Evolutionary conservation across 306 rosid species (phyloP), one percentile per base, ranked within the genome.

Genomic region (Betula pendula): DNA sequence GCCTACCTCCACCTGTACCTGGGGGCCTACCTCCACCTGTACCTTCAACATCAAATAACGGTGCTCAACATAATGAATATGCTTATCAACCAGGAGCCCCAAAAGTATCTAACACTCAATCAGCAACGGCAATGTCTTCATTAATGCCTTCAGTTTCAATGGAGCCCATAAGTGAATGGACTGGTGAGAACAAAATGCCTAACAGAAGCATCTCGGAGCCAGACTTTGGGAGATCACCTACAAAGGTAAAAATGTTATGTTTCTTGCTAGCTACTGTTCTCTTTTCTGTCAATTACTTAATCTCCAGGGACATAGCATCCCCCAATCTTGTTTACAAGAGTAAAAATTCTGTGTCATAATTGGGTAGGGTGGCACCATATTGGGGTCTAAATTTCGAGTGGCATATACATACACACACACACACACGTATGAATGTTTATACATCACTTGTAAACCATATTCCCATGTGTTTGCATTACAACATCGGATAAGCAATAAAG

Each of bases 181-280:
- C 90, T 19, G 78, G 82, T 73, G 91, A 84, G 76, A 82, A 85
- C 82, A 89, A 56, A 60, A 83, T 69, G 83, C 89, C 77, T 78
- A 91, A 82, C 77, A 90, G 97, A 88, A 94, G 98, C 85, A 88
- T 92, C 80, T 94, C 98, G 24, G 98, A 94, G 87, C 96, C 97
- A 49, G 97, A 85, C 73, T 78, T 94, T 80, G 92, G 97, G 75
- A 87, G 98, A 82, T 77, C 43, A 78, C 95, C 94, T 33, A 84
- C 86, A 81, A 91, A 91, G 92, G 97, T 91, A 76, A 72, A 91
- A 65, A 16, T 65, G 15, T 35, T 19, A 38, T 19, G 12, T 65
- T 35, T 65, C 9, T 29, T 35, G 29, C 25, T 1, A 40, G 70
- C 27, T 2, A 20, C 47, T 38, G 48, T 62, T 31, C 25, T 65